phyloP scores from a whole-genome alignment of 805 yeast genomes.

The Candida nemodendra region DNA sequence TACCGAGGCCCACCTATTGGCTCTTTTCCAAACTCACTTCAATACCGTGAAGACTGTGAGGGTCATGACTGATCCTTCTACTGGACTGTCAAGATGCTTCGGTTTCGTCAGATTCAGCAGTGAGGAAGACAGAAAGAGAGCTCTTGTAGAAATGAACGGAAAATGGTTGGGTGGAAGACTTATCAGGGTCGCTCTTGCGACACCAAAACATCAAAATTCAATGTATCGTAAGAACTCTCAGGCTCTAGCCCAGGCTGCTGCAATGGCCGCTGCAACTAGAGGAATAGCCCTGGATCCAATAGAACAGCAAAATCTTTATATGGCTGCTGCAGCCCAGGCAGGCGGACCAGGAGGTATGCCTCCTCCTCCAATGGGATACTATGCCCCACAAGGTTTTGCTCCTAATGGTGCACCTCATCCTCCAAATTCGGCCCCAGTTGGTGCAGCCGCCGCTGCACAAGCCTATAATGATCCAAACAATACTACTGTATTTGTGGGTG shows the following conservation, averaged over 20 bases:
- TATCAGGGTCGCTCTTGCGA: constrained; percentile 73
- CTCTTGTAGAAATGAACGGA: constrained; percentile 74
- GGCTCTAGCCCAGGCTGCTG: constrained; percentile 11
- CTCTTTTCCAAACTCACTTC: constrained; percentile 67
- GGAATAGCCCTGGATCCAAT: constrained; percentile 22
- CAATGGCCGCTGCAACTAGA: constrained; percentile 9
- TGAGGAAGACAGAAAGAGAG: constrained; percentile 65
- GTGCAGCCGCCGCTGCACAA: constrained; percentile 21
- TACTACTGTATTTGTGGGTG: constrained; percentile 71
- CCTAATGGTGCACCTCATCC: constrained; percentile 12
- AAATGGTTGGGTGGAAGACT: constrained; percentile 79
- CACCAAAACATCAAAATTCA: constrained; percentile 54
- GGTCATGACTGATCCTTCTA: constrained; percentile 82
- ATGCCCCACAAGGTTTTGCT: constrained; percentile 20
- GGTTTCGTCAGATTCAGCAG: constrained; percentile 77
- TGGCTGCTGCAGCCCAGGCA: constrained; percentile 18
- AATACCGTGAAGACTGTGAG: constrained; percentile 72
- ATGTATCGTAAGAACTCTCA: constrained; percentile 17
- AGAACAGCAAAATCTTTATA: constrained; percentile 24
- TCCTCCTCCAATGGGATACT: constrained; percentile 27
- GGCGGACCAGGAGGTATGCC: constrained; percentile 18
- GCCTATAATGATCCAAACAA: constrained; percentile 58
- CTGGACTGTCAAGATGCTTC: constrained; percentile 75
- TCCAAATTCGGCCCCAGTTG: constrained; percentile 5
- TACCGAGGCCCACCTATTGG: constrained; percentile 74